Base-by-base conservation (phyloP, 768 basidiomycete species). In the Leccinum subgranulosum region DNA sequence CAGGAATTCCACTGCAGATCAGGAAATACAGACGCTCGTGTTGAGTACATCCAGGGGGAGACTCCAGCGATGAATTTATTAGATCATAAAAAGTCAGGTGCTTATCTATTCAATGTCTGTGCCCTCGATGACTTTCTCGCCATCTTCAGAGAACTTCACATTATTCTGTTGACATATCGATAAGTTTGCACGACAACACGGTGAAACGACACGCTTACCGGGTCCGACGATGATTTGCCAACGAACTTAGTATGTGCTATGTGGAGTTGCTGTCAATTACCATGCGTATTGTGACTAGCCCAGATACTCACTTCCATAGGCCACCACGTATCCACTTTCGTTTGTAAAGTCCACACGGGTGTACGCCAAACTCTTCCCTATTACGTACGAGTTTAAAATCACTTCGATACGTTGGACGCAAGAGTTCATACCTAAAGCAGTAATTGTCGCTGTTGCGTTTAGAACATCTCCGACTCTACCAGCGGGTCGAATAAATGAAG, bases 211-310 rank as follows among this genome's bases (percentile, higher is more conserved):
- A 39, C 14, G 55, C 71, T 54, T 56, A 82, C 80, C 59, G 74
- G 63, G 51, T 78, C 76, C 9, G 74, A 75, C 3, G 71, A 69
- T 10, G 88, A 90, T 68, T 82, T 89, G 14, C 89, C 90, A 56
- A 93, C 76, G 61, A 90, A 93, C 69, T 94, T 94, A 8, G 92
- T 94, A 64, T 93, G 92, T 58, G 86, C 91, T 93, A 57, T 2
- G 50, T 23, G 51, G 54, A 34, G 60, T 39, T 33, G 43, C n/a
- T 14, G 19, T 61, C 31, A 61, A 50, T 12, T 11, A 7, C 14
- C 11, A 17, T 19, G 9, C 3, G 23, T 17, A 17, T 29, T 3
- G 12, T 11, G 6, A 36, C 8, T 5, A 25, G 6, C 27, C 17
- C 9, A 8, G 1, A 21, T 5, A 76, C 87, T 66, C 66, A 92